Base-by-base conservation (phyloP, 352 stramenopile species). In the Globisporangium orthogonon region DNA sequence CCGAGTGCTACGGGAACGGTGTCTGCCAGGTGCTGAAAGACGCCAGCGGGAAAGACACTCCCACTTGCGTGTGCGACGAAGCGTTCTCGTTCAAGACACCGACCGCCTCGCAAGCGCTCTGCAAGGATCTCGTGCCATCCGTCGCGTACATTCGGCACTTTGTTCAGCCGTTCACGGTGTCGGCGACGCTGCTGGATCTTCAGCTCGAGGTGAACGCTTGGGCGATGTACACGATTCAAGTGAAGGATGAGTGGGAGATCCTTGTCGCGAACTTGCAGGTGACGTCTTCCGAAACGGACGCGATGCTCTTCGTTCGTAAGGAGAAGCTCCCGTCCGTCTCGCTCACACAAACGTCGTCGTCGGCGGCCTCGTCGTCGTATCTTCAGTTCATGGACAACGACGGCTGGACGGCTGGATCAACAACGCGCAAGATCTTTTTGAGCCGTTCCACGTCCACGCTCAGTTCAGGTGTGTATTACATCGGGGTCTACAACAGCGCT, bases 1-100 rank as follows among this genome's bases (percentile, higher is more conserved):
- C 82, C 13, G 78, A 89, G 46, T 92, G 82, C 58, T 92, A 80
- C 52, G 79, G 82, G 6, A 89, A 92, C 40, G 82, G 82, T 17
- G 73, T 84, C 14, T 92, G 82, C 31, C 61, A 69, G 47, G 54
- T 81, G 2, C 2, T 57, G 9, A 62, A 41, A 0, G 56, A 61
- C 18, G 55, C 63, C 0, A 54, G 40, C 9, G 70, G 60, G 15
- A 54, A 62, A 17, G 47, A 57, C 13, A 48, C 76, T 5, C 77
- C 82, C 18, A 67, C 47, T 2, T 91, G 82, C 31, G 57, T 79
- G 7, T 91, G 82, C 53, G 79, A 89, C 52, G 77, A 84, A 56
- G 76, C 77, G 0, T 89, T 86, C 63, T 56, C 66, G 0, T 92
- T 84, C 48, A 7, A 59, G n/a, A 67, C 68, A 17, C 73, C 81